Evolutionary conservation across 2,329 filamentous ascomycete genomes (phyloP).

Genomic region (Aureobasidium leucospermi): DNA sequence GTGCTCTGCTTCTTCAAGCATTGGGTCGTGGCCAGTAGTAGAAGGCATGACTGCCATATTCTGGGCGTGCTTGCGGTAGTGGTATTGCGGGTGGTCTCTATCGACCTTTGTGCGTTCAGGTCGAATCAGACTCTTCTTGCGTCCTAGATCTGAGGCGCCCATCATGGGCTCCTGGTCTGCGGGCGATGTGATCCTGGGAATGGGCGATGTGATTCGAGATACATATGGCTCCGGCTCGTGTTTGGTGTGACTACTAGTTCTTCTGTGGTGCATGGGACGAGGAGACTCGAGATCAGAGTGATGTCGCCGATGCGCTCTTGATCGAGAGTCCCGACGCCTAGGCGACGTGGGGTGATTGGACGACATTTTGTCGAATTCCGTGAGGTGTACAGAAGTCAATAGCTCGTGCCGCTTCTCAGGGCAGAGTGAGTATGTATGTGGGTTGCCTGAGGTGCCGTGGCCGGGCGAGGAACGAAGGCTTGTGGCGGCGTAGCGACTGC

Average conservation of each 20-base stretch:
- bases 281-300: slow-evolving; percentile 66
- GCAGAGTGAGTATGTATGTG: background rate
- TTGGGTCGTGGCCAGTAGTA: slow-evolving; percentile 83
- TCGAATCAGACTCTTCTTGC: slow-evolving; percentile 82
- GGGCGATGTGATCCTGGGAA: slow-evolving; percentile 16
- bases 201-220: background rate
- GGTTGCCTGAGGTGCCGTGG: background rate
- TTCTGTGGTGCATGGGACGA: slow-evolving; percentile 29
- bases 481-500: background rate
- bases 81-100: slow-evolving; percentile 84
- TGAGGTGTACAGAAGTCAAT: background rate
- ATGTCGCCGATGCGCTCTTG: slow-evolving; percentile 37
- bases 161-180: slow-evolving; percentile 46
- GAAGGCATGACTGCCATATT: slow-evolving; percentile 88
- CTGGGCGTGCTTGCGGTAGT: slow-evolving; percentile 90
- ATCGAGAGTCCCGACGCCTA: slow-evolving; percentile 8
- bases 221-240: slow-evolving; percentile 19
- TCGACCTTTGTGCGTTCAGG: slow-evolving; percentile 84
- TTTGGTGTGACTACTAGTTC: slow-evolving; percentile 25
- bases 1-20: slow-evolving; percentile 57
- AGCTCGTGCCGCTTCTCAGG: background rate
- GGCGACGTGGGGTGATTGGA: slow-evolving; percentile 3
- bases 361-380: slow-evolving; percentile 2
- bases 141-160: slow-evolving; percentile 42
- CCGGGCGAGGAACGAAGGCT: background rate